Conservation (phyloP, 2,329 filamentous ascomycete genomes). For the Penicillium nordicum region DNA sequence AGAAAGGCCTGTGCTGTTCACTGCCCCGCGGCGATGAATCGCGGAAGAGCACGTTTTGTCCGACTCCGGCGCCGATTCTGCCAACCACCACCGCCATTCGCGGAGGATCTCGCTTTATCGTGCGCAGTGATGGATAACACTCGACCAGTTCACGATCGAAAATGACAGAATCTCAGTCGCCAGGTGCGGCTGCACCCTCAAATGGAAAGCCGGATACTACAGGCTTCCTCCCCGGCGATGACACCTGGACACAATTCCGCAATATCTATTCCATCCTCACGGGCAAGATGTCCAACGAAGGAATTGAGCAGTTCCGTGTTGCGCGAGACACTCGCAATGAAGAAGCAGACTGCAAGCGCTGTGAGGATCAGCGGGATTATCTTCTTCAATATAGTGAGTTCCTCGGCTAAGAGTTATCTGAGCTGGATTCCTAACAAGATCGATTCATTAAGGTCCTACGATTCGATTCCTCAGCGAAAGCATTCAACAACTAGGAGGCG, state of each 20-base stretch:
- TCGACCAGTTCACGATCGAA: slow-evolving; percentile 7
- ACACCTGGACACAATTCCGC: slow-evolving; percentile 60
- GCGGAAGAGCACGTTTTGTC: slow-evolving; percentile 8
- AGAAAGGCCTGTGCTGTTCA: background rate
- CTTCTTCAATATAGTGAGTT: slow-evolving; percentile 67
- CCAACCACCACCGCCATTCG: slow-evolving; percentile 28
- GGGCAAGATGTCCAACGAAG: slow-evolving; percentile 66
- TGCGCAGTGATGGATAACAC: background rate
- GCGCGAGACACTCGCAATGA: slow-evolving; percentile 73
- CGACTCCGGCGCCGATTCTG: slow-evolving; percentile 25
- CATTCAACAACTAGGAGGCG: slow-evolving; percentile 73
- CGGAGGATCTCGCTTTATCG: slow-evolving; percentile 26
- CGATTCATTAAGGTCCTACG: slow-evolving; percentile 56
- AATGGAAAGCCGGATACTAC: slow-evolving; percentile 27
- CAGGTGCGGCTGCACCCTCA: slow-evolving; percentile 20
- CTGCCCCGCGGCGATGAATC: slow-evolving; percentile 5
- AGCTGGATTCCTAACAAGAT: slow-evolving; percentile 4
- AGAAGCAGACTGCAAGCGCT: slow-evolving; percentile 71
- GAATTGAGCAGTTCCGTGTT: slow-evolving; percentile 71
- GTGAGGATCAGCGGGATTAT: slow-evolving; percentile 79
- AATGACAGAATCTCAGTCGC: slow-evolving; percentile 33
- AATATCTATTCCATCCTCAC: slow-evolving; percentile 83
- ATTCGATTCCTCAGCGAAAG: slow-evolving; percentile 84
- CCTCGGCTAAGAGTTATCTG: background rate
- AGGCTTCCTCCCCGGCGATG: slow-evolving; percentile 41